Conservation (phyloP, 768 basidiomycete species). For the Austroboletus eburneus region DNA sequence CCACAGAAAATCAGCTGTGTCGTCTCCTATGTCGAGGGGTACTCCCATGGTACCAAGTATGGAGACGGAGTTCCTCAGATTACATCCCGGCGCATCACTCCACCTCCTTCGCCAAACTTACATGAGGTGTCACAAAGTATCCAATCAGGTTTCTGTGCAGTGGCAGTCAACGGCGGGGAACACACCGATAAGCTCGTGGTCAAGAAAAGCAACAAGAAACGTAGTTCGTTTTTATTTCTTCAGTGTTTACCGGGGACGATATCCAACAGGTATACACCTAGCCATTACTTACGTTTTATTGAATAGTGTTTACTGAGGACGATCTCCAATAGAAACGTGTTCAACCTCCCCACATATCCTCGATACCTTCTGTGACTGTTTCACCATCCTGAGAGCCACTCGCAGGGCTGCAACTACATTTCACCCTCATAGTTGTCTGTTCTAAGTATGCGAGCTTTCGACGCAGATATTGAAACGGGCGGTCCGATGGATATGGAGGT, state of each 20-base stretch:
- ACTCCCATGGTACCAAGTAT: slow-evolving; percentile 47
- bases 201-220: slow-evolving; percentile 69
- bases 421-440: slow-evolving; percentile 41
- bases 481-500: slow-evolving; percentile 50
- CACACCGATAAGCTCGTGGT: slow-evolving; percentile 71
- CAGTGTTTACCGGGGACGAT: too few relatives aligned
- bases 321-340: too few relatives aligned
- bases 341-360: slow-evolving; percentile 40
- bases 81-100: slow-evolving; percentile 36
- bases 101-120: slow-evolving; percentile 46
- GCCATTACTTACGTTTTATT: too few relatives aligned
- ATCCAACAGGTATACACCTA: too few relatives aligned
- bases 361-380: slow-evolving; percentile 34
- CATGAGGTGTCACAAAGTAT: slow-evolving; percentile 28
- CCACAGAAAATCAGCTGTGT: too few relatives aligned
- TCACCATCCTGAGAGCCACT: slow-evolving; percentile 11
- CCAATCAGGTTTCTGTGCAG: slow-evolving; percentile 39
- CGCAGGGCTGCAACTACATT: slow-evolving; percentile 14
- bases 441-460: slow-evolving; percentile 48
- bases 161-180: slow-evolving; percentile 45
- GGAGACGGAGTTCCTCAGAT: slow-evolving; percentile 20
- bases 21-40: slow-evolving; percentile 70
- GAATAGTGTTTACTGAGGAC: too few relatives aligned
- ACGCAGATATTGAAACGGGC: slow-evolving; percentile 39
- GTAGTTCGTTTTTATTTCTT: too few relatives aligned